phyloP scores from a whole-genome alignment of 805 yeast species.

The Yarrowia sp. region DNA sequence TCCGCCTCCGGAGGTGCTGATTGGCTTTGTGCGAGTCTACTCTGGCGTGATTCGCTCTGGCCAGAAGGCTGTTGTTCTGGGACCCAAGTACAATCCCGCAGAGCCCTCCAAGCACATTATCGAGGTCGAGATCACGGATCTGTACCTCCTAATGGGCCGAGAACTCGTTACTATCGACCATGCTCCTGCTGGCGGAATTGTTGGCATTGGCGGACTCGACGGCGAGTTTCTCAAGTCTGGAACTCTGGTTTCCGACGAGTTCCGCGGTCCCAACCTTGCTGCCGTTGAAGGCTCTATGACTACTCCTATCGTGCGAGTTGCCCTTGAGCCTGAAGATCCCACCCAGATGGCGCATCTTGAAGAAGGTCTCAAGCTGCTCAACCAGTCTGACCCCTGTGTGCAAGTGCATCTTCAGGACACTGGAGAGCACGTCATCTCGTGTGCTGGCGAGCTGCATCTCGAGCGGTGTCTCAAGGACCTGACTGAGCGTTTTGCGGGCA shows the following conservation, averaged over 20 bases:
- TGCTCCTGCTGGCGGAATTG: constrained; percentile 94
- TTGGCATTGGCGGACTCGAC: constrained; percentile 89
- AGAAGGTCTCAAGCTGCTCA: constrained; percentile 70
- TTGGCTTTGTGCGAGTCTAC: constrained; percentile 86
- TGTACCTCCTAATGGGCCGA: constrained; percentile 88
- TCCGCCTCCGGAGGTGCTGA: constrained; percentile 54
- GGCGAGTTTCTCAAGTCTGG: constrained; percentile 82
- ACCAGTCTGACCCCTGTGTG: constrained; percentile 93
- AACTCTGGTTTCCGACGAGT: constrained; percentile 60
- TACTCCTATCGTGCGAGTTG: constrained; percentile 88
- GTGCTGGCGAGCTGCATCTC: constrained; percentile 95
- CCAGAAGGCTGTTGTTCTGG: constrained; percentile 69
- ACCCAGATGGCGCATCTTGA: constrained; percentile 72
- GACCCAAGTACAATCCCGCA: constrained; percentile 81
- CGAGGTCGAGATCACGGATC: constrained; percentile 59
- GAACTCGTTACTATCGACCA: constrained; percentile 72
- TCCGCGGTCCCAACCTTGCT: constrained; percentile 71
- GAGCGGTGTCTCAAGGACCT: constrained; percentile 93
- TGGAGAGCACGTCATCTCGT: constrained; percentile 90
- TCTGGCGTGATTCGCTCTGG: constrained; percentile 81
- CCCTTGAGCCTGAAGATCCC: constrained; percentile 92
- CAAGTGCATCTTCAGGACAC: constrained; percentile 80
- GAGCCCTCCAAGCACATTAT: constrained; percentile 55
- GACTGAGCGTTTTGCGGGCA: constrained; percentile 85
- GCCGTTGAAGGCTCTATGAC: constrained; percentile 52